Base-by-base conservation (phyloP, 805 yeast genomes). In the Candida odintsovae region DNA sequence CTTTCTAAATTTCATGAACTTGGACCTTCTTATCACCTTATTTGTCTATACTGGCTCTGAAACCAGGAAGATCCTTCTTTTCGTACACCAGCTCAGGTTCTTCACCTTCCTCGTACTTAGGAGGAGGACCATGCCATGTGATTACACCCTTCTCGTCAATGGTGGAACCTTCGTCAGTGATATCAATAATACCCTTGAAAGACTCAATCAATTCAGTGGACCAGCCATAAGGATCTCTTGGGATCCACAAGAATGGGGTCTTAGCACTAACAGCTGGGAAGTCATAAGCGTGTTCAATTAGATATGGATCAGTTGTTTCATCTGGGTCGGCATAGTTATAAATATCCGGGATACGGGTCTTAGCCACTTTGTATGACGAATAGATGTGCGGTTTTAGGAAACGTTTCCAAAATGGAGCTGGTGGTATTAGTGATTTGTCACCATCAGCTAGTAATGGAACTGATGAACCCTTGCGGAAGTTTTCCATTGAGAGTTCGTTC, bases 231-330 rank as follows among this genome's bases (percentile, higher is more conserved):
- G 87, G 83, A 63, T 92, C 99, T 48, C 71, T 70, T n/a, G 97
- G 95, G 58, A 92, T 79, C 99, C 99, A 92, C 19, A 92, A 68
- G n/a, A 73, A 71, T 2, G 96, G 95, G 55, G 86, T 76, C 40
- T 71, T 63, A 0, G 83, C 83, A 23, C 78, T 69, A 16, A 83
- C 81, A 7, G 83, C 86, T 2, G 97, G 97, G 59, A 75, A 77
- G 58, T 80, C 79, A 65, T 83, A 92, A 0, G 96, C 94, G 51
- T 77, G 80, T 42, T 76, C 71, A 19, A 61, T 69, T 15, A 65
- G 72, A 5, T 66, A 71, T 3, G 69, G 65, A 23, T 55, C 57
- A 5, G 50, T 48, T 19, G 55, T 53, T 22, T 68, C 72, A n/a
- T 73, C 70, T 19, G 76, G 77, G 33, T 68, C 70, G 11, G 69